These are phyloP conservation scores for Auricularia heimuer DNA, from an alignment of 768 basidiomycete genomes.

Conservation along the genomic window DNA sequence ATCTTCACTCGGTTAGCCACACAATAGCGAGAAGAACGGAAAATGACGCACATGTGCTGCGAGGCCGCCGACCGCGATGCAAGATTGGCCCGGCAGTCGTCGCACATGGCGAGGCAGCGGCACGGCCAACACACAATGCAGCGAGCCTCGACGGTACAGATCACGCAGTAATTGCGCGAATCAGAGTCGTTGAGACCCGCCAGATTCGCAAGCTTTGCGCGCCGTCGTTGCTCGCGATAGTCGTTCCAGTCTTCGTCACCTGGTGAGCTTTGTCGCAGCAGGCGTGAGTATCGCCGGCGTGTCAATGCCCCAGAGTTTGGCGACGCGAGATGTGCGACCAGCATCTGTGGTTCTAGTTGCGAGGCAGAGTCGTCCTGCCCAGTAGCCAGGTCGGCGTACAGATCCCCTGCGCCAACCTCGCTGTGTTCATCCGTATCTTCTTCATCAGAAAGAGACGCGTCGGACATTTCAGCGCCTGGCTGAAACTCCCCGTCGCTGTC, in stretches of 20 bases:
- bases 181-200: conserved; percentile 11
- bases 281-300: conserved; percentile 33
- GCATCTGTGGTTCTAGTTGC: conserved; percentile 29
- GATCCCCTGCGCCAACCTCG: conserved; percentile 33
- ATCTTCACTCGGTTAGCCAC: conserved; percentile 13
- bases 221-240: conserved; percentile 23
- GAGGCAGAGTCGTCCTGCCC: conserved; percentile 22
- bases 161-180: conserved; percentile 42
- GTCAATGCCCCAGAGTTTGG: conserved; percentile 37
- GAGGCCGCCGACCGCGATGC: conserved; percentile 44
- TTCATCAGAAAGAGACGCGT: conserved; percentile 18
- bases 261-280: conserved; percentile 18
- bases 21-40: neutral
- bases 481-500: conserved; percentile 36
- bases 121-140: conserved; percentile 84
- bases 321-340: conserved; percentile 47
- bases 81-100: conserved; percentile 52
- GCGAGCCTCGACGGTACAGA: conserved; percentile 58
- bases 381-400: conserved; percentile 47
- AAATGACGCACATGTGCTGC: conserved; percentile 33
- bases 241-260: conserved; percentile 19
- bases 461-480: conserved; percentile 14
- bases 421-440: conserved; percentile 30
- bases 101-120: conserved; percentile 62
- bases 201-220: conserved; percentile 8